Conservation (phyloP, 2,329 filamentous ascomycete species). For the Aspergillus tanneri region DNA sequence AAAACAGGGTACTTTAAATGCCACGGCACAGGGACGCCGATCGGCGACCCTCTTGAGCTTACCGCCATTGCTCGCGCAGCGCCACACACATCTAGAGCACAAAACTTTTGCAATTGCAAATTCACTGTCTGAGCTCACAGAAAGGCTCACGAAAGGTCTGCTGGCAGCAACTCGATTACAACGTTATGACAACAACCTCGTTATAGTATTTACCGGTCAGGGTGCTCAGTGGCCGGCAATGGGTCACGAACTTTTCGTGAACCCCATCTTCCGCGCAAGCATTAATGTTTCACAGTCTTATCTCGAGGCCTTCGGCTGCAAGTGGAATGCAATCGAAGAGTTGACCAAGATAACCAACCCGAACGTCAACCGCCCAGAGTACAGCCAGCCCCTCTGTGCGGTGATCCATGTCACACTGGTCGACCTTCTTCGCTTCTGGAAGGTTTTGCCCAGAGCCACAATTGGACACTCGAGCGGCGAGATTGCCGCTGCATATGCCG, state of each 20-base stretch:
- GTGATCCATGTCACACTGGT: constrained; percentile 30
- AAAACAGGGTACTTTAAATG: constrained; percentile 38
- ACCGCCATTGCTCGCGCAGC: constrained; percentile 13
- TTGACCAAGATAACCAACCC: constrained; percentile 11
- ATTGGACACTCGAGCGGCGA: constrained; percentile 36
- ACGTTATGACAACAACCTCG: constrained; percentile 17
- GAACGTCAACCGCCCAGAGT: constrained; percentile 24
- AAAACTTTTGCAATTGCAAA: background rate
- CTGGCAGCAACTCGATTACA: constrained; percentile 17
- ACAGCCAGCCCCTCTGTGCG: constrained; percentile 27
- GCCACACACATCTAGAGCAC: background rate
- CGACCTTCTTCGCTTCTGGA: constrained; percentile 22
- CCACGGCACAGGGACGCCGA: constrained; percentile 43
- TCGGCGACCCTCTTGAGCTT: constrained; percentile 19
- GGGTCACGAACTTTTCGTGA: constrained; percentile 39
- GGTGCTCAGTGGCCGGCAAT: constrained; percentile 46
- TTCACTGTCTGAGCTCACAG: background rate
- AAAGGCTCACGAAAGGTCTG: constrained; percentile 15
- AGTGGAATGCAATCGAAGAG: constrained; percentile 25
- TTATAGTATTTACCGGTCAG: constrained; percentile 45
- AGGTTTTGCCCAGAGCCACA: constrained; percentile 19
- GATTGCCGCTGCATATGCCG: constrained; percentile 30
- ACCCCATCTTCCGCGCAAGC: constrained; percentile 15
- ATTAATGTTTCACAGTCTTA: constrained; percentile 9
- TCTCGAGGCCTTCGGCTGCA: constrained; percentile 17